phyloP scores from a whole-genome alignment of 2,329 filamentous ascomycete species.

The Orbilia brochopaga region DNA sequence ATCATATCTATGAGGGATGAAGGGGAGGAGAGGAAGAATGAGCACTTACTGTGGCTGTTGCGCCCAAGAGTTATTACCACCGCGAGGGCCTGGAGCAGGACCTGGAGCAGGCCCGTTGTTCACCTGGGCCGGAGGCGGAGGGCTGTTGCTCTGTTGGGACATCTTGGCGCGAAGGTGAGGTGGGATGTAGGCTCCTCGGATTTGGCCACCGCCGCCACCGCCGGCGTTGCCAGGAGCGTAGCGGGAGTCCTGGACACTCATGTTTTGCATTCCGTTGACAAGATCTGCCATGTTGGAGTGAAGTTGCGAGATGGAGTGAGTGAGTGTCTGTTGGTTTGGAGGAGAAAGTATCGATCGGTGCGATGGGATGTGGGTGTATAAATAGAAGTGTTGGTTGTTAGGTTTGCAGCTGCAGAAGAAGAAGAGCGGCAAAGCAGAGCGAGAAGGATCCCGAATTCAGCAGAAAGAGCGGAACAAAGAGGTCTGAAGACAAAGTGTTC shows the following conservation, averaged over 20 bases:
- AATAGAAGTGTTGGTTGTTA: conserved; percentile 5
- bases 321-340: not conserved
- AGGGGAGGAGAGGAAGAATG: conserved; percentile 2
- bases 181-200: conserved; percentile 72
- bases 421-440: conserved; percentile 11
- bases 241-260: conserved; percentile 64
- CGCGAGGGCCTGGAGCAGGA: conserved; percentile 36
- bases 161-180: conserved; percentile 76
- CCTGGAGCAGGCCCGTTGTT: conserved; percentile 53
- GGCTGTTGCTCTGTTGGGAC: conserved; percentile 54
- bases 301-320: no score
- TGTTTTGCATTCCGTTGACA: conserved; percentile 77
- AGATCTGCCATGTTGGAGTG: conserved; percentile 74
- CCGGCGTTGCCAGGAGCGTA: conserved; percentile 35
- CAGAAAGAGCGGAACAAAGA: conserved; percentile 22
- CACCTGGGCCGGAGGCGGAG: conserved; percentile 47
- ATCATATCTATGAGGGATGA: not conserved
- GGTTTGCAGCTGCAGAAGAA: conserved; percentile 2
- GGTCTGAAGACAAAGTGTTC: conserved; percentile 2
- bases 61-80: conserved; percentile 29
- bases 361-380: no score
- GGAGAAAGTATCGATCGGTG: not conserved
- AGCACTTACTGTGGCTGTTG: conserved; percentile 28
- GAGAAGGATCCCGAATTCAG: conserved; percentile 31
- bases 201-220: conserved; percentile 57